Conservation (phyloP, 768 basidiomycete genomes). For the Auriculariales sp. region DNA sequence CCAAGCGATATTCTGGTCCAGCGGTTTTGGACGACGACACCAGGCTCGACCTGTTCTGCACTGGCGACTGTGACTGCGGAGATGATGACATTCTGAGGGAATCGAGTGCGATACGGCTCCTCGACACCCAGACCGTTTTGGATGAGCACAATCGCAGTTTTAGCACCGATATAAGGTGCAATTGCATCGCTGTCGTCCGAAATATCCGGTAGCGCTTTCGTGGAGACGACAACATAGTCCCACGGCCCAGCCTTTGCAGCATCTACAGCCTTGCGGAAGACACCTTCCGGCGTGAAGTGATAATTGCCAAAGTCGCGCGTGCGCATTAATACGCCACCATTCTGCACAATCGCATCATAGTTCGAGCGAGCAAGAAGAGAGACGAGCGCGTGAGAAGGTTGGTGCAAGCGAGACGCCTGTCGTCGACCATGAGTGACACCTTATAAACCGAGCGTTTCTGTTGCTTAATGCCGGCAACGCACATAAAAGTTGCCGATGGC, state of each 20-base stretch:
- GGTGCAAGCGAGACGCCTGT: constrained; percentile 14
- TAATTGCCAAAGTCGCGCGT: constrained; percentile 17
- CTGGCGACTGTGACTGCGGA: constrained; percentile 16
- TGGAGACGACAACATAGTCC: constrained; percentile 17
- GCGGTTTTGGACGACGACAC: constrained; percentile 15
- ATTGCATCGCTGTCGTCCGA: constrained; percentile 13
- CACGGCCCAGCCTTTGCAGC: constrained; percentile 9
- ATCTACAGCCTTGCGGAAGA: constrained; percentile 12
- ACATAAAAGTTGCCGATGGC: constrained; percentile 18
- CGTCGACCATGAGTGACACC: too few relatives aligned
- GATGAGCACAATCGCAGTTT: constrained; percentile 13
- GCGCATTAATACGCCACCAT: constrained; percentile 11
- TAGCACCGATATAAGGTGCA: constrained; percentile 5
- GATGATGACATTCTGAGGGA: constrained; percentile 11
- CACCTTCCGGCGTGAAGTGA: constrained; percentile 13
- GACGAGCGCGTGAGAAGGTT: constrained; percentile 9
- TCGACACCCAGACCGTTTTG: constrained; percentile 19
- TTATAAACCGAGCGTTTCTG: too few relatives aligned
- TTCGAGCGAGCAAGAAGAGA: constrained; percentile 17
- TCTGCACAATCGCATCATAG: constrained; percentile 13
- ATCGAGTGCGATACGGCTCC: constrained; percentile 13
- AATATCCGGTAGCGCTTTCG: constrained; percentile 16
- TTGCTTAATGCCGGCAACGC: too few relatives aligned
- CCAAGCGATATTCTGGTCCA: constrained; percentile 17
- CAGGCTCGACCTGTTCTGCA: constrained; percentile 14